Evolutionary conservation across 192 early-diverging fungal species (phyloP).

Genomic region (Coemansia sp.): DNA sequence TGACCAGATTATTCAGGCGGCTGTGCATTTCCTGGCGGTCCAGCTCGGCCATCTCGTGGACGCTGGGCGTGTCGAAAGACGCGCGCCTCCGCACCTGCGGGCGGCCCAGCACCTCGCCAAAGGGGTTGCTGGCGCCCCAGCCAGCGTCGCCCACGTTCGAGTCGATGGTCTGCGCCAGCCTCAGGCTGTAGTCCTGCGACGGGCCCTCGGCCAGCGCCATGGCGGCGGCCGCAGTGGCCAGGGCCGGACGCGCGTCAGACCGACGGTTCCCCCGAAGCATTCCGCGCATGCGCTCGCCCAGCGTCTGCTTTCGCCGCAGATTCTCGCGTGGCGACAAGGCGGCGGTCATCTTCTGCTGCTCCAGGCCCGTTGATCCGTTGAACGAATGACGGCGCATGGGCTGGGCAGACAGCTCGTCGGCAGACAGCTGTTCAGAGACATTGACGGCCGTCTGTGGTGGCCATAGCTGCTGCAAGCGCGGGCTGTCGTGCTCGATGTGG

Average conservation of each 20-base stretch:
- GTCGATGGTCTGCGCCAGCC: background rate
- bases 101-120: background rate
- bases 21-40: constrained; percentile 33
- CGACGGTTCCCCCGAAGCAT: constrained; percentile 14
- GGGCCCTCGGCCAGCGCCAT: background rate
- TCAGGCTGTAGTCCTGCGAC: background rate
- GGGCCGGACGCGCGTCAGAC: background rate
- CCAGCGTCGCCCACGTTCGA: background rate
- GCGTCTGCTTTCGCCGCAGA: constrained; percentile 31
- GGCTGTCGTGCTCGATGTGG: constrained; percentile 9
- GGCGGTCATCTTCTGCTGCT: constrained; percentile 28
- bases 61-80: constrained; percentile 38
- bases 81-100: constrained; percentile 15
- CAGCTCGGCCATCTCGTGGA: constrained; percentile 42
- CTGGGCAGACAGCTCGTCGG: constrained; percentile 9
- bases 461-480: background rate
- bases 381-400: constrained; percentile 41
- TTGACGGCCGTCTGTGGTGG: too few species aligned
- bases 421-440: too few species aligned
- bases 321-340: constrained; percentile 37
- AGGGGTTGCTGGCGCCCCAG: constrained; percentile 12
- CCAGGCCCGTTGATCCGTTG: constrained; percentile 40
- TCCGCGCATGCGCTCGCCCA: constrained; percentile 28
- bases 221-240: background rate
- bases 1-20: constrained; percentile 31